Evolutionary conservation across 2,329 filamentous ascomycete genomes (phyloP), one percentile per base, ranked within the genome.

Genomic region (Colletotrichum siamense): DNA sequence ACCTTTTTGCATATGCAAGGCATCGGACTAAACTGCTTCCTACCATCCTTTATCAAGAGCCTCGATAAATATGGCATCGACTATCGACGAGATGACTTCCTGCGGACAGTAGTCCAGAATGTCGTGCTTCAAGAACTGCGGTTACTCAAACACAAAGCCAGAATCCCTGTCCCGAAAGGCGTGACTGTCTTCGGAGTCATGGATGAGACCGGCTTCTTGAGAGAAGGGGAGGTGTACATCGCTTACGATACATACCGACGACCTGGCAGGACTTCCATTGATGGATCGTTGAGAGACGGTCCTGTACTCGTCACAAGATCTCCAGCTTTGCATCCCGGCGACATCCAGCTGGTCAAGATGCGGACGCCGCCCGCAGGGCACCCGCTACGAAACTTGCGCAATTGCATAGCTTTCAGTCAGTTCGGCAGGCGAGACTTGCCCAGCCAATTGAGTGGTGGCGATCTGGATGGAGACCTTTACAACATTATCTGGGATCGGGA

Each of bases 391-490:
- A 81, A 87, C 0, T 87, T 96, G 2, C 86, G 87, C 3, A 98
- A 98, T 80, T 96, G 95, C 76, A 89, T 98, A 18, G 91, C 94
- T 2, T 98, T 98, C 81, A 96, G 93, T 75, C 91, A 92, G 73
- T 87, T 90, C 57, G 95, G 96, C 0, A 30, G 79, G 0, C 91
- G 95, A 18, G 95, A 98, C 80, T 86, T 98, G 0, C 95, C 95
- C 0, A 96, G 94, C 77, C 90, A 94, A 82, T 87, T 98, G 0
- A 94, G 94, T 69, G 95, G 95, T 2, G 95, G 95, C 0, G 95
- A 98, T 82, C 88, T 98, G 0, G 95, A 97, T 78, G 95, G 95
- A 0, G 96, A 98, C 82, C 85, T 95, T 0, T 98, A 94, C 83
- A 94, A 95, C 78, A 85, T 98, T 66, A 94, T 98, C 64, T 97